Base-by-base conservation (phyloP, 139 green algal species). In the Auxenochlorella pyrenoidosa region DNA sequence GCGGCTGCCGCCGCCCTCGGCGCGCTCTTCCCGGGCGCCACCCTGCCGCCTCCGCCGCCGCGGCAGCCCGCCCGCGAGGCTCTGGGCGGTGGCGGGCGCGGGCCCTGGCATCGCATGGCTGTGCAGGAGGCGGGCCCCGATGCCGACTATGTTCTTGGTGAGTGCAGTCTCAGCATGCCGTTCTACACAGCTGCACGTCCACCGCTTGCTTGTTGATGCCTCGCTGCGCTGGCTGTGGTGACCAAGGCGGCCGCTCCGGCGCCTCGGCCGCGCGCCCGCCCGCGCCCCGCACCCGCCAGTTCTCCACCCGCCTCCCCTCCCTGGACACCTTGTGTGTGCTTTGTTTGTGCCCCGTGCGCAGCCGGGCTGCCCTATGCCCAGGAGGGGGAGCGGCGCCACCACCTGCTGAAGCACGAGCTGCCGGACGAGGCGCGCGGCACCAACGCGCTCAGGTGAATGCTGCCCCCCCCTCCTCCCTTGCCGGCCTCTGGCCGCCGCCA, bases 361-460 rank as follows among this genome's bases (percentile, higher is more conserved):
- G 80, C 80, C 0, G 80, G 80, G 26, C 40, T 85, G 80, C 80
- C 80, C 1, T 85, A 77, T 63, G 63, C 63, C 19, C 32, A 75
- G 43, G 82, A 86, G 43, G 82, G 82, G 26, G 82, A 79, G 83
- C 70, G 71, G 58, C 73, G 81, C 41, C 87, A 91, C 81, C 87
- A 91, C 82, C 58, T 91, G 41, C 59, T 91, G 30, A 76, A 66
- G 18, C 87, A 91, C 43, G 58, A 68, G 30, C 72, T 91, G 54
- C 78, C 79, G 8, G 58, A 81, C 28, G 73, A 68, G 10, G 70
- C 44, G 22, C 40, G 59, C 43, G 81, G 87, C 40, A 44, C 41
- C 21, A 87, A 81, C 40, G 79, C 86, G 10, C 71, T 90, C 30
- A 71, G 75, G 80, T 85, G 60, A 30, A 47, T 43, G 19, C 15